Conservation (phyloP, 305 asterid species). For the Withania somnifera region DNA sequence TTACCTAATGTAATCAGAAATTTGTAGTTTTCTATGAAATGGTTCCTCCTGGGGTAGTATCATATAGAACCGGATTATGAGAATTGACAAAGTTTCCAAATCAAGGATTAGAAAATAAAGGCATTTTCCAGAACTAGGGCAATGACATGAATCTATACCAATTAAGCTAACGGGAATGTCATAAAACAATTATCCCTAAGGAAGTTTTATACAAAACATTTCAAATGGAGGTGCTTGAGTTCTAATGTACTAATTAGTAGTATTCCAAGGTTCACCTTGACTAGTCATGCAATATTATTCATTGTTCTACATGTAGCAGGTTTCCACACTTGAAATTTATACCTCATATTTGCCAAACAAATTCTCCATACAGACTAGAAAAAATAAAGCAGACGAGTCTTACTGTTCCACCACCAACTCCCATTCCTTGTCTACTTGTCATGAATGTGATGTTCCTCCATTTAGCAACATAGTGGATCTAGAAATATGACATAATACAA, state of each 20-base stretch:
- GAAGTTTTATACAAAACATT: background rate
- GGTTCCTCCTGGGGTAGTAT: background rate
- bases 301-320: background rate
- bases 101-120: background rate
- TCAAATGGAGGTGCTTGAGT: background rate
- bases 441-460: constrained; percentile 86
- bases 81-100: background rate
- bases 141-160: background rate
- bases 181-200: background rate
- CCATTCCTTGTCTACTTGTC: constrained; percentile 96
- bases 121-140: background rate
- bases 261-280: background rate
- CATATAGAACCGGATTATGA: background rate
- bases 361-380: background rate
- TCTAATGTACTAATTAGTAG: background rate
- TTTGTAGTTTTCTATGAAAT: background rate
- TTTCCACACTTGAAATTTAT: background rate
- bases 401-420: constrained; percentile 97
- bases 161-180: background rate
- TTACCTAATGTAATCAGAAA: background rate
- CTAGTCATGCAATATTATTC: background rate
- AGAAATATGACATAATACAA: constrained; percentile 6
- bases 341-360: background rate
- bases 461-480: constrained; percentile 95
- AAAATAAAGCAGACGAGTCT: constrained; percentile 7